Evolutionary conservation across 2,329 filamentous ascomycete genomes (phyloP), one percentile per base, ranked within the genome.

Genomic region (Calonectria crousiana): DNA sequence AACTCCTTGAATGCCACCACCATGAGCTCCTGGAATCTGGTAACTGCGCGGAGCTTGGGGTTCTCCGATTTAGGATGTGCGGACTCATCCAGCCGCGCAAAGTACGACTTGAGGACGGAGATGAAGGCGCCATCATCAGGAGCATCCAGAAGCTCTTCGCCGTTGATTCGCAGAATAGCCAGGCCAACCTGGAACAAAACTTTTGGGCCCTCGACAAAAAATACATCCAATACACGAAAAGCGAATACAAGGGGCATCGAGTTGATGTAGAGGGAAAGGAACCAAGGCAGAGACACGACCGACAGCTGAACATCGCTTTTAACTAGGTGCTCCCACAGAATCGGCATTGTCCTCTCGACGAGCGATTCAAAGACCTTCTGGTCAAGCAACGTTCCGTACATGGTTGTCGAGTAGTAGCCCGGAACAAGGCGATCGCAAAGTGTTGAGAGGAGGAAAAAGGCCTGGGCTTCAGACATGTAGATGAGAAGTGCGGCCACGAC

Each of bases 1-100:
- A 99, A 99, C 82, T 99, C 97, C 80, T 98, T 98, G 87, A 99
- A 99, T 0, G 97, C 97, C 26, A 98, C 97, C 4, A 99, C 97
- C 96, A 99, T 98, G 72, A 99, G 91, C 84, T 98, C 97, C 81
- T 99, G 97, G 83, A 99, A 99, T 60, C 95, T 92, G 8, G 97
- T 99, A 69, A 99, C 97, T 0, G 96, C 95, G 68, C 96, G 92
- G 67, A 98, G 88, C 86, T 98, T 99, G 4, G 96, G 93, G 76
- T 98, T 99, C 83, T 98, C 96, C 0, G 95, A 98, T 81, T 94
- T 96, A 2, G 97, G 97, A 82, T 99, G 96, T 3, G 97, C 97
- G 4, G 96, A 98, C 85, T 98, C 96, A 82, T 98, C 96, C 11
- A 99, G 89, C 49, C 95, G 92, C 10, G 95, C 92, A 83, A 99